phyloP scores from a whole-genome alignment of 139 green algal genomes.

The Picochlorum costavermella region DNA sequence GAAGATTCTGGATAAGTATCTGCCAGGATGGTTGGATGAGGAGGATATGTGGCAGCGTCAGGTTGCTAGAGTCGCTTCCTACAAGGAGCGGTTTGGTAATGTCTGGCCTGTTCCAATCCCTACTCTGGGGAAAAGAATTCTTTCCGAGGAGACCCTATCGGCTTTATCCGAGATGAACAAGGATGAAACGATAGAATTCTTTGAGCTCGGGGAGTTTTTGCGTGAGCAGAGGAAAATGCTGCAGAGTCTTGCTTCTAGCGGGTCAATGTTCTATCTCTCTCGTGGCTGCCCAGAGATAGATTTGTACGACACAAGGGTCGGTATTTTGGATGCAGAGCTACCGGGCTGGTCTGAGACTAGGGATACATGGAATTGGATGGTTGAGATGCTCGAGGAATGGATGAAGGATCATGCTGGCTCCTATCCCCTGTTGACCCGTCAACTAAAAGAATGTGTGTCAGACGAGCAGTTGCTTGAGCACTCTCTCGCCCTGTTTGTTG shows the following conservation, averaged over 20 bases:
- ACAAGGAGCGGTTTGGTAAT: neutral
- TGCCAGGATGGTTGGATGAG: neutral
- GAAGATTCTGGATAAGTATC: neutral
- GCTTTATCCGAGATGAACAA: neutral
- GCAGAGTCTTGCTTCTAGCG: neutral
- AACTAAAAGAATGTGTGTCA: too few relatives aligned
- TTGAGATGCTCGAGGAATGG: too few relatives aligned
- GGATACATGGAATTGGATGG: neutral
- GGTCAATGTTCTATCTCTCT: too few relatives aligned
- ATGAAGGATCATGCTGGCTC: too few relatives aligned
- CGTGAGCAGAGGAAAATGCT: neutral
- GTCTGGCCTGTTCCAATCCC: neutral
- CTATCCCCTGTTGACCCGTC: too few relatives aligned
- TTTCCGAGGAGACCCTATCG: neutral
- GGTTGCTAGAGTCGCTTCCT: neutral
- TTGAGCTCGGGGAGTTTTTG: neutral
- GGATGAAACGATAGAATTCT: neutral
- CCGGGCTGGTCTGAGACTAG: neutral
- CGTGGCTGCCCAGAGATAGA: too few relatives aligned
- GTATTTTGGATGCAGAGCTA: neutral
- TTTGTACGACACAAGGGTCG: neutral
- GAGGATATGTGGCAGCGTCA: neutral
- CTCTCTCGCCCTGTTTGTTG: too few relatives aligned
- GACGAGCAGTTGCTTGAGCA: too few relatives aligned
- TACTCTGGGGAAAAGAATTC: too few relatives aligned